Base-by-base conservation (phyloP, 345 rosid species). In the Conringia planisiliqua region DNA sequence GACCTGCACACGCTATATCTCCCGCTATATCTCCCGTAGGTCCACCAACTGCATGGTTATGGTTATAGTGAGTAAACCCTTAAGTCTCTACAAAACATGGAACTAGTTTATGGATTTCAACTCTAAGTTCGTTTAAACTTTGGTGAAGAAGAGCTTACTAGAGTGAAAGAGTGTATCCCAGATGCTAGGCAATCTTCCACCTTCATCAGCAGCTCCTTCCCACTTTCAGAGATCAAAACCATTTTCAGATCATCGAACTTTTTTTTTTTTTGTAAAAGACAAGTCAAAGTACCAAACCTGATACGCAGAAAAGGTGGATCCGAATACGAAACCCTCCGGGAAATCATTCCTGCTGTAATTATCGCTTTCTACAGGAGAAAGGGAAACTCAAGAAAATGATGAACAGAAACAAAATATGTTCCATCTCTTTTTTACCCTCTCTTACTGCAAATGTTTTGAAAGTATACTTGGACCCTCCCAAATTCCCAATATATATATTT, bases 201-300 rank as follows among this genome's bases (percentile, higher is more conserved):
- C 91, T 68, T 83, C 81, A 13, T 58, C 11, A 47, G 79, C 83
- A 13, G 88, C 94, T 35, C 94, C 89, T 82, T 86, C 88, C 42
- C 61, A 74, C 77, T 64, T 52, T 24, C 22, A 29, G 9, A 58
- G 2, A 48, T 47, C 52, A 48, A 48, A 48, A 4, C 14, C 11
- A 10, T 48, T 9, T 48, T 40, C 55, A 10, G 29, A 52, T 22
- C 10, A n/a, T 29, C 10, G 2, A 39, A 39, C 1, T 6, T 6
- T 51, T 10, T 22, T 24, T 10, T 30, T 22, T 22, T 1, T 22
- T n/a, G n/a, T n/a, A n/a, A n/a, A 11, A 33, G 36, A 51, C 30
- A 24, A 26, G 22, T 51, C 32, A 12, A 51, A 5, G 26, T 42
- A 16, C 43, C 5, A 57, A 87, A n/a, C 89, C 88, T 79, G 89